A percentile compares a stretch with the other conserved stretches of the same genome.
Evolutionary conservation across 768 basidiomycete genomes (phyloP).

Genomic region (Leucocoprinus birnbaumii): DNA sequence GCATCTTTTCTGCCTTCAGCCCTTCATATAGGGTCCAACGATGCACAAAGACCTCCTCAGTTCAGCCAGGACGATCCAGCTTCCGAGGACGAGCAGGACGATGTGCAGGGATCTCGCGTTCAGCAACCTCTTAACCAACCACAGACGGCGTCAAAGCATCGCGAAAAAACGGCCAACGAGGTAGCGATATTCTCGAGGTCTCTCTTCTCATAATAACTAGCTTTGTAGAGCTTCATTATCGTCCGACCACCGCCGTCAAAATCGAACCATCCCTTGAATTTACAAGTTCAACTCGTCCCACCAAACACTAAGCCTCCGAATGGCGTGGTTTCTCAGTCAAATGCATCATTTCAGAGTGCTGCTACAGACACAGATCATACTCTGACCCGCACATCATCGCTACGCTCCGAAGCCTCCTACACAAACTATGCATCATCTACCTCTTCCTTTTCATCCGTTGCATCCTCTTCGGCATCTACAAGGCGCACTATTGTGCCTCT

Average conservation of each 20-base stretch:
- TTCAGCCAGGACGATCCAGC: conserved; percentile 18
- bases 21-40: conserved; percentile 31
- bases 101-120: conserved; percentile 10
- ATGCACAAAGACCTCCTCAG: conserved; percentile 20
- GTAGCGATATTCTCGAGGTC: conserved; percentile 12
- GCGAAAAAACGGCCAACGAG: conserved; percentile 26
- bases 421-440: conserved; percentile 35
- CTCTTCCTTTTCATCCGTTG: conserved; percentile 34
- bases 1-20: conserved; percentile 47
- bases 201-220: background rate
- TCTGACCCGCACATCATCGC: conserved; percentile 51
- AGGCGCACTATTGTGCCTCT: conserved; percentile 81
- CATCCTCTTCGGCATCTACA: conserved; percentile 23
- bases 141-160: conserved; percentile 11
- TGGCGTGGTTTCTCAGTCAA: conserved; percentile 28
- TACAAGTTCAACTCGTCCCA: conserved; percentile 90
- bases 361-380: conserved; percentile 20
- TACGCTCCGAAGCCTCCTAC: conserved; percentile 44
- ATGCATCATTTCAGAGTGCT: conserved; percentile 6
- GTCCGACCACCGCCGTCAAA: conserved; percentile 87
- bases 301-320: conserved; percentile 46
- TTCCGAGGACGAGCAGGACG: conserved; percentile 32
- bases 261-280: conserved; percentile 82
- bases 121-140: conserved; percentile 11
- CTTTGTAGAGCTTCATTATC: conserved; percentile 80